Percentiles rank a stretch among this genome's conserved stretches.
Conservation (phyloP, 768 basidiomycete genomes). For the Mycena galericulata region DNA sequence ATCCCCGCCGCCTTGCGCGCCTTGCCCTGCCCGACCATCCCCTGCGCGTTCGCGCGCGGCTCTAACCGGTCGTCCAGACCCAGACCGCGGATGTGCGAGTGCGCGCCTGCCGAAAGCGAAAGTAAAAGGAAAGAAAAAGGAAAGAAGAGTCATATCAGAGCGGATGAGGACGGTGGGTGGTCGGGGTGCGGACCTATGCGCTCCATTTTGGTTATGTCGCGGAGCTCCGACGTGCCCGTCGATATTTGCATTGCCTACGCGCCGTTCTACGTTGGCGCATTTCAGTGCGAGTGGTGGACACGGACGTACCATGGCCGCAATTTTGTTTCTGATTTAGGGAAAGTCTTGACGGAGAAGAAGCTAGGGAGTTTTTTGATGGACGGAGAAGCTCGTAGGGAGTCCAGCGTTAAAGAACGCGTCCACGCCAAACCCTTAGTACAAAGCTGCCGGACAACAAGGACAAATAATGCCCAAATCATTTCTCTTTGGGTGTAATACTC, state of each 20-base stretch:
- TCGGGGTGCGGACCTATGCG: conserved; percentile 88
- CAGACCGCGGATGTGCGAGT: conserved; percentile 95
- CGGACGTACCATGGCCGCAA: conserved; percentile 8
- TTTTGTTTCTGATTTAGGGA: too few species aligned
- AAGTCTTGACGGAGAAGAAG: too few species aligned
- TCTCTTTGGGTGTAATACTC: too few species aligned
- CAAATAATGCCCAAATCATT: too few species aligned
- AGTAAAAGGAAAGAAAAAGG: not conserved
- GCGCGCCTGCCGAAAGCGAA: conserved; percentile 69
- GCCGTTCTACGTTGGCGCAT: not conserved
- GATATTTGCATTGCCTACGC: conserved; percentile 76
- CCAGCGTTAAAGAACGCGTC: too few species aligned
- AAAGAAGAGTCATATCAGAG: too few species aligned
- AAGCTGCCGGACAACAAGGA: too few species aligned
- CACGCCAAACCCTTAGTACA: too few species aligned
- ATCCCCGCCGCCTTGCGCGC: conserved; percentile 98
- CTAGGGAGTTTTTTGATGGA: too few species aligned
- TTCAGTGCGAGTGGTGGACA: not conserved
- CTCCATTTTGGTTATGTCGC: conserved; percentile 94
- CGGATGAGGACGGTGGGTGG: too few species aligned
- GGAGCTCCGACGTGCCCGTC: conserved; percentile 81
- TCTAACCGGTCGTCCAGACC: conserved; percentile 94
- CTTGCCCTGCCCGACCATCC: conserved; percentile 97
- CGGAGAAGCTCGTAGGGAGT: too few species aligned
- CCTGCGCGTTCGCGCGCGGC: conserved; percentile 89